Evolutionary conservation across 805 yeast genomes (phyloP).

Genomic region (Candida boidinii): DNA sequence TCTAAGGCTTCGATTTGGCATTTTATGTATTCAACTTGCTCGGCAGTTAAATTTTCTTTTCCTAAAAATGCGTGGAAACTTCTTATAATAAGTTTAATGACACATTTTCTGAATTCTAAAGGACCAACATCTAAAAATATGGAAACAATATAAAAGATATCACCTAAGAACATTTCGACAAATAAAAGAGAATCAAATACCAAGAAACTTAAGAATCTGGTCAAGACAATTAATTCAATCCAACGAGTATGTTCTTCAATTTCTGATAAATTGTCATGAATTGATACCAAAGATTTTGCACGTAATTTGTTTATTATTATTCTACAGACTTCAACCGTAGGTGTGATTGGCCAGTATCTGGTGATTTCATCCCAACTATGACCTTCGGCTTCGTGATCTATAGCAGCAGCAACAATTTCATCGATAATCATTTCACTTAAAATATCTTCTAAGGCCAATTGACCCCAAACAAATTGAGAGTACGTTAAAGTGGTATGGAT

Average conservation of each 20-base stretch:
- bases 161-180: constrained; percentile 61
- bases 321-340: constrained; percentile 68
- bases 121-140: constrained; percentile 46
- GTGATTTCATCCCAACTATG: constrained; percentile 58
- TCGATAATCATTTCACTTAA: constrained; percentile 53
- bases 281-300: constrained; percentile 41
- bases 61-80: constrained; percentile 61
- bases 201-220: constrained; percentile 52
- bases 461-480: constrained; percentile 58
- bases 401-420: constrained; percentile 65
- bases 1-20: constrained; percentile 37
- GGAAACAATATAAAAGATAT: constrained; percentile 59
- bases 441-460: constrained; percentile 51
- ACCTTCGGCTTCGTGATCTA: constrained; percentile 72
- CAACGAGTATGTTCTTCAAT: constrained; percentile 47
- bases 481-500: constrained; percentile 42
- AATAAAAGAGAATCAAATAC: constrained; percentile 62
- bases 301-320: constrained; percentile 51
- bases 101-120: constrained; percentile 47
- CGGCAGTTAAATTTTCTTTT: constrained; percentile 39
- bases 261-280: constrained; percentile 36
- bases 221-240: constrained; percentile 64
- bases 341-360: constrained; percentile 52
- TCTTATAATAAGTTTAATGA: constrained; percentile 57
- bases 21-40: constrained; percentile 32